These are phyloP conservation scores for Cercospora zeae-maydis DNA, from an alignment of 2,329 filamentous ascomycete species.

Conservation along the genomic window DNA sequence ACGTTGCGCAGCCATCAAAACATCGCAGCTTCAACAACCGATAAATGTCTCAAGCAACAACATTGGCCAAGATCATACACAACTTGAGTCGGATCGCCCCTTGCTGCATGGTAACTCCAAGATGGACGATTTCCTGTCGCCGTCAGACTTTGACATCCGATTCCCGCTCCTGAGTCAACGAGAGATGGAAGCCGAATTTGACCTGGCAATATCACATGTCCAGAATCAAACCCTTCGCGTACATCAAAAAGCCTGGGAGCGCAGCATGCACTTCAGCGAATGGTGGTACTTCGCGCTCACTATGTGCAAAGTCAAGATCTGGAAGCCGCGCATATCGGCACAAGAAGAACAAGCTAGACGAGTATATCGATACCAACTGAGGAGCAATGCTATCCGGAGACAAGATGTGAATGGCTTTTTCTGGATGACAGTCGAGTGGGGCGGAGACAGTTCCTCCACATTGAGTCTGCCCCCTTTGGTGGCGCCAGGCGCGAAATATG, in stretches of 20 bases:
- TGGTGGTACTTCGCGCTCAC: background rate
- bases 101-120: background rate
- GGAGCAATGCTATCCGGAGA: background rate
- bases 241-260: background rate
- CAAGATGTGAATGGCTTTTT: background rate
- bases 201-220: background rate
- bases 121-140: background rate
- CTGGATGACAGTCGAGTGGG: slow-evolving; percentile 6
- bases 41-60: background rate
- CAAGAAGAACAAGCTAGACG: background rate
- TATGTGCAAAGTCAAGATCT: background rate
- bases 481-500: background rate
- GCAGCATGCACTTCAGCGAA: background rate
- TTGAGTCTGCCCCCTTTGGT: background rate
- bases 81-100: background rate
- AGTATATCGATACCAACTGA: background rate
- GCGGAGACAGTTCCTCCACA: slow-evolving; percentile 1
- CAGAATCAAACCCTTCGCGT: background rate
- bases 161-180: background rate
- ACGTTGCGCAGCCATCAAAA: background rate
- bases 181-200: background rate
- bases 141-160: background rate
- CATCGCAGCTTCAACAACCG: background rate
- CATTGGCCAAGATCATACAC: background rate
- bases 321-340: background rate